Evolutionary conservation across 768 basidiomycete species (phyloP).

Genomic region (Russula foetens): DNA sequence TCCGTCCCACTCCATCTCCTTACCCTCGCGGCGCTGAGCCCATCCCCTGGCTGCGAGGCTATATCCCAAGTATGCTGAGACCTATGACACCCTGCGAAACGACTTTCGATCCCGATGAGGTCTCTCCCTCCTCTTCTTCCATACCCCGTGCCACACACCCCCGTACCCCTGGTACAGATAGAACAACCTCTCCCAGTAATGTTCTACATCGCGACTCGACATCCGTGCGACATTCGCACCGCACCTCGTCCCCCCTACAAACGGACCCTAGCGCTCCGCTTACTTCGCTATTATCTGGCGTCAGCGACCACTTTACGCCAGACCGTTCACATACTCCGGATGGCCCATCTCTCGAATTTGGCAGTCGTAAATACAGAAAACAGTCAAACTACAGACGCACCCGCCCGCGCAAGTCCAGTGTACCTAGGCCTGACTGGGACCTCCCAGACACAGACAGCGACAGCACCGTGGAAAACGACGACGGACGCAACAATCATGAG

Average conservation of each 20-base stretch:
- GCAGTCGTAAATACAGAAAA: too few species aligned
- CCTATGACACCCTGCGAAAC: slow-evolving; percentile 83
- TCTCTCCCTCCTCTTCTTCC: slow-evolving; percentile 55
- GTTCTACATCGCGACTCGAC: slow-evolving; percentile 48
- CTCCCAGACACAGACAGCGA: too few species aligned
- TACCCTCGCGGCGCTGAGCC: slow-evolving; percentile 44
- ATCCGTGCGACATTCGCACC: slow-evolving; percentile 35
- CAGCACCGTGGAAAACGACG: too few species aligned
- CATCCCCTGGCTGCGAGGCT: slow-evolving; percentile 59
- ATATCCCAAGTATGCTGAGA: slow-evolving; percentile 84
- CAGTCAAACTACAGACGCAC: too few species aligned
- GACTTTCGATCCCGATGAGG: slow-evolving; percentile 59
- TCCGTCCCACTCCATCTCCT: slow-evolving; percentile 54
- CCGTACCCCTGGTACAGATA: slow-evolving; percentile 30
- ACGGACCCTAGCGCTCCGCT: slow-evolving; percentile 27
- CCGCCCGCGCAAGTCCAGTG: too few species aligned
- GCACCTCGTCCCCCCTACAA: slow-evolving; percentile 40
- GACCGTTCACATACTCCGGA: slow-evolving; percentile 29
- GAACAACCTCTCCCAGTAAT: slow-evolving; percentile 30
- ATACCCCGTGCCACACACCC: slow-evolving; percentile 78
- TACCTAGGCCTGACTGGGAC: too few species aligned
- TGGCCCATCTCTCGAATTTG: slow-evolving; percentile 16
- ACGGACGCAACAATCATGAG: too few species aligned
- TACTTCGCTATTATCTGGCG: slow-evolving; percentile 39
- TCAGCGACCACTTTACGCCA: slow-evolving; percentile 60